These are phyloP conservation scores for rapeseed (Brassica napus) DNA, from an alignment of 345 rosid species.

Conservation along the genomic window DNA sequence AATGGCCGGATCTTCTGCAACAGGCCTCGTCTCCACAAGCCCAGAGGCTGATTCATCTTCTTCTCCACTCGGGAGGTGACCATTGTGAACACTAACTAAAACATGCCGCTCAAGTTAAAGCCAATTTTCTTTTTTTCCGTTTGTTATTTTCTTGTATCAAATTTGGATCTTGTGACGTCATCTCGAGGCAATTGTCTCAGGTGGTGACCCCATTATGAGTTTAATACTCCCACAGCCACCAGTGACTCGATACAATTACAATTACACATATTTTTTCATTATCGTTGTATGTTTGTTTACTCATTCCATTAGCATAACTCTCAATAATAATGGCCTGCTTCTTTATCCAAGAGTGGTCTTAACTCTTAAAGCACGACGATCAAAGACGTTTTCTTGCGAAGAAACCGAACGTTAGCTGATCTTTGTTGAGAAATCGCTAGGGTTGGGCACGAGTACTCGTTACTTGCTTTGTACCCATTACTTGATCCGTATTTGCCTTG, in stretches of 20 bases:
- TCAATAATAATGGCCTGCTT: not conserved
- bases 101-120: slow-evolving; percentile 23
- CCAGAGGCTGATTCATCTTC: slow-evolving; percentile 51
- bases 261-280: slow-evolving; percentile 12
- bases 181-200: slow-evolving; percentile 36
- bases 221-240: slow-evolving; percentile 22
- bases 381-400: not conserved
- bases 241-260: slow-evolving; percentile 18
- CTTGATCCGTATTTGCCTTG: too few species aligned
- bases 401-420: not conserved
- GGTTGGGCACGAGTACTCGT: too few species aligned
- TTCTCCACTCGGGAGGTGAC: slow-evolving; percentile 9
- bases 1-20: slow-evolving; percentile 95
- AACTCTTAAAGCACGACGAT: not conserved
- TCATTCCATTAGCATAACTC: not conserved
- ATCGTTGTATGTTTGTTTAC: not conserved
- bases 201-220: slow-evolving; percentile 7
- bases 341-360: not conserved
- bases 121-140: slow-evolving; percentile 14
- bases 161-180: slow-evolving; percentile 25
- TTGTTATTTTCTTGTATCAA: slow-evolving; percentile 20
- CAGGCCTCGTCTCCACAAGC: slow-evolving; percentile 90
- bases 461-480: too few species aligned
- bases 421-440: not conserved
- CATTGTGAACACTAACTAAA: slow-evolving; percentile 30